These are phyloP conservation scores for Akanthomyces muscarius DNA, from an alignment of 2,329 filamentous ascomycete species.

Conservation along the genomic window DNA sequence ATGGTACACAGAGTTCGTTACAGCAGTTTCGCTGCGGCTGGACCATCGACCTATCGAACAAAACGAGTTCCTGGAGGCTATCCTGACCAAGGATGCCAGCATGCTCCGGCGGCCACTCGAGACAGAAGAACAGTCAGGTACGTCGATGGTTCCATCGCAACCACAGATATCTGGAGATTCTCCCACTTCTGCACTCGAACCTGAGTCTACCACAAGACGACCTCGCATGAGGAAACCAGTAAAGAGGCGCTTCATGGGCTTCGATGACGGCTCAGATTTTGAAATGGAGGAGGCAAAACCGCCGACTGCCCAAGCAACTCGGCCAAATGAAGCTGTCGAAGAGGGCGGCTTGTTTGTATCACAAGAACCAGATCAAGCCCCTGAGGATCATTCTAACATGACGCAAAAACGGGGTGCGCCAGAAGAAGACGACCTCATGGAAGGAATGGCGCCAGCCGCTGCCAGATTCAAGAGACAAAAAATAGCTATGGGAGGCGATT, in stretches of 20 bases:
- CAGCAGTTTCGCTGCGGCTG: constrained; percentile 63
- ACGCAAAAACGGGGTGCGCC: constrained; percentile 46
- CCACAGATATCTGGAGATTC: neutral
- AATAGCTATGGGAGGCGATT: constrained; percentile 54
- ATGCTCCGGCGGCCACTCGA: constrained; percentile 66
- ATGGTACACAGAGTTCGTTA: constrained; percentile 70
- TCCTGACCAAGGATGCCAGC: constrained; percentile 73
- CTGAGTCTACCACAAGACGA: constrained; percentile 23
- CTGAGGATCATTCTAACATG: constrained; percentile 24
- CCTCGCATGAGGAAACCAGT: constrained; percentile 39
- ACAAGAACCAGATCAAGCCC: constrained; percentile 36
- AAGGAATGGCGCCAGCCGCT: constrained; percentile 70
- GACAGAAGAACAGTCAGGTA: constrained; percentile 33
- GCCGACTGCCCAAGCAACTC: constrained; percentile 16
- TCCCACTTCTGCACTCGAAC: constrained; percentile 13
- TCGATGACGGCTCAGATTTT: constrained; percentile 49
- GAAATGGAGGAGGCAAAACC: constrained; percentile 27
- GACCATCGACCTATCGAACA: constrained; percentile 83
- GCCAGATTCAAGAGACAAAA: constrained; percentile 75
- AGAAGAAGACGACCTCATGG: constrained; percentile 56
- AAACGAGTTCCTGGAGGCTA: constrained; percentile 86
- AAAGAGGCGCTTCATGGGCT: constrained; percentile 66
- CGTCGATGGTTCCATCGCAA: constrained; percentile 14
- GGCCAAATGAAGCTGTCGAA: constrained; percentile 24
- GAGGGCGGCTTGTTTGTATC: constrained; percentile 55